phyloP scores from a whole-genome alignment of 768 basidiomycete species.

The Termitomyces sp. region DNA sequence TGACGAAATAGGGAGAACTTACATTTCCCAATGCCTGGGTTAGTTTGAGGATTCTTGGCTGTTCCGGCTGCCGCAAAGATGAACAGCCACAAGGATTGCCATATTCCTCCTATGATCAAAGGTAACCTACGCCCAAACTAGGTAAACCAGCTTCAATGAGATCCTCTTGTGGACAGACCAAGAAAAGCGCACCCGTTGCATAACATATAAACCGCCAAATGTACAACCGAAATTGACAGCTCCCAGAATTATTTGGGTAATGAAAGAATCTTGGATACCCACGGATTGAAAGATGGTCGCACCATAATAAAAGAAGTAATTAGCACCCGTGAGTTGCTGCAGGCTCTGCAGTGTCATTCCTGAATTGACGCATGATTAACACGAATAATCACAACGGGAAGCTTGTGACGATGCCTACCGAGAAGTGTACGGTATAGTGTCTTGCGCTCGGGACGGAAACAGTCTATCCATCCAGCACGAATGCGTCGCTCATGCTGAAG shows the following conservation, averaged over 20 bases:
- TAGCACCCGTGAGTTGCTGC: slow-evolving; percentile 69
- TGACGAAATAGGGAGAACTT: slow-evolving; percentile 4
- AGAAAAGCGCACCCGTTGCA: slow-evolving; percentile 45
- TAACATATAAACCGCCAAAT: slow-evolving; percentile 67
- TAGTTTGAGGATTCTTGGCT: slow-evolving; percentile 42
- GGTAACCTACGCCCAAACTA: slow-evolving; percentile 62
- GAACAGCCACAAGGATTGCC: slow-evolving; percentile 69
- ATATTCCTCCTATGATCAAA: slow-evolving; percentile 61
- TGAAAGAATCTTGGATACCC: slow-evolving; percentile 59
- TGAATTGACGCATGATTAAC: slow-evolving; percentile 3
- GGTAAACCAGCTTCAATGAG: neutral
- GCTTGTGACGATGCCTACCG: slow-evolving; percentile 19
- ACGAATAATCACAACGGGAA: neutral
- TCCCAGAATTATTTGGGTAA: slow-evolving; percentile 73
- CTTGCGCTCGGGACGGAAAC: slow-evolving; percentile 52
- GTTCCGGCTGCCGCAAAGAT: slow-evolving; percentile 72
- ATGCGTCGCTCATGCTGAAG: slow-evolving; percentile 42
- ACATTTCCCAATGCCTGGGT: slow-evolving; percentile 51
- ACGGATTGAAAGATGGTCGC: slow-evolving; percentile 65
- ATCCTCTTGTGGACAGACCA: neutral
- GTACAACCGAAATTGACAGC: slow-evolving; percentile 69
- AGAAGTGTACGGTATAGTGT: slow-evolving; percentile 59
- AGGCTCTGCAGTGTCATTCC: slow-evolving; percentile 63
- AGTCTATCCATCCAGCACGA: slow-evolving; percentile 60
- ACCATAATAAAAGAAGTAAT: slow-evolving; percentile 65